Evolutionary conservation across 768 basidiomycete genomes (phyloP), one percentile per base, ranked within the genome.

Genomic region (Suillus tomentosus): DNA sequence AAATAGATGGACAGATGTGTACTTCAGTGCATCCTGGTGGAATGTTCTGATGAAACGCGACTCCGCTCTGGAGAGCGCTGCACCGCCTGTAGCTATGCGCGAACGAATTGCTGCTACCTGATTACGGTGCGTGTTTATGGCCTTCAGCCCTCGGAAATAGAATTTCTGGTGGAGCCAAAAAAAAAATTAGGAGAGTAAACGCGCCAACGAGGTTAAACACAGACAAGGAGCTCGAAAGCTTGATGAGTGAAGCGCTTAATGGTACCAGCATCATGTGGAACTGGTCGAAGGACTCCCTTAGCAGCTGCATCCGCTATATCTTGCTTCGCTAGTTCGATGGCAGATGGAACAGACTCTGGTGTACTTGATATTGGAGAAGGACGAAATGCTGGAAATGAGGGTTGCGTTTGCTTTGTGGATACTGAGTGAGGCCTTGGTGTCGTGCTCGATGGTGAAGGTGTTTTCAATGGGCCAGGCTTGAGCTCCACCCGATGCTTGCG

Each of bases 111-210:
- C 79, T 6, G 77, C 74, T 19, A 82, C 85, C 48, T 85, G 81
- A 67, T 79, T 79, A 17, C 85, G 81, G 65, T 94, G 85, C 42
- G 81, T 80, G 70, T 85, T 84, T 66, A 95, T 86, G 64, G 90
- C 80, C 75, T 88, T 91, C 64, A 91, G 78, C 34, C 92, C 94
- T 42, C 85, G 81, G 70, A 80, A 88, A 76, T 95, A 95, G 75
- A 95, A 95, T 89, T 93, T 93, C 89, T 89, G 27, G 15, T 70
- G 11, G 6, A 24, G 56, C 65, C 51, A 69, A 50, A 47, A 43
- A 9, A 11, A 9, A 11, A 17, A 40, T 43, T 56, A 45, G 61
- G 54, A 19, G 34, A 54, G 47, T 14, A 5, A 42, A 53, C 3
- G 14, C 15, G 19, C 24, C 13, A 2, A 60, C 15, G 34, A 43